Conservation (phyloP, 805 yeast genomes). For the Millerozyma acaciae region DNA sequence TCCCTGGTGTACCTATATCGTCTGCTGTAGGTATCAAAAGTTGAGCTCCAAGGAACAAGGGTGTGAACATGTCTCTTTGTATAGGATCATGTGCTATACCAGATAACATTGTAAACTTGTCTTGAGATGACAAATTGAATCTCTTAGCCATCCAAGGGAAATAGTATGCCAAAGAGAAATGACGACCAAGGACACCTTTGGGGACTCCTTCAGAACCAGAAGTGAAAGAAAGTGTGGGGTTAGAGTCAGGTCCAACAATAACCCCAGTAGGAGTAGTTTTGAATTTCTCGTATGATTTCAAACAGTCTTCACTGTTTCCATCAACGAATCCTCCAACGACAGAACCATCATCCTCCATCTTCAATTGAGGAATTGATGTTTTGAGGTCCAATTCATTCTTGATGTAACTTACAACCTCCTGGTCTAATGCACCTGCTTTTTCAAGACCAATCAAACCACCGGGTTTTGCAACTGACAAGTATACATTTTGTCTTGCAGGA, state of each 20-base stretch:
- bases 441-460: constrained; percentile 83
- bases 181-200: constrained; percentile 98
- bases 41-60: constrained; percentile 92
- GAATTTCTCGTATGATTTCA: constrained; percentile 43
- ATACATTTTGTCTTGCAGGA: constrained; percentile 93
- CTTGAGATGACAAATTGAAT: constrained; percentile 72
- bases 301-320: constrained; percentile 40
- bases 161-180: constrained; percentile 92
- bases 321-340: constrained; percentile 53
- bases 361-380: constrained; percentile 72
- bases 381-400: constrained; percentile 66
- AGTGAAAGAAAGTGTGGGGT: constrained; percentile 94
- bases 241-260: constrained; percentile 93
- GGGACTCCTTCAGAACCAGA: constrained; percentile 98
- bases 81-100: constrained; percentile 99
- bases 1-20: constrained; percentile 98
- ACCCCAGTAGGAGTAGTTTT: constrained; percentile 74
- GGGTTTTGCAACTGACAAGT: constrained; percentile 91
- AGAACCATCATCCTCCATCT: constrained; percentile 71
- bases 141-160: constrained; percentile 97
- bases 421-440: constrained; percentile 82
- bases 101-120: constrained; percentile 93
- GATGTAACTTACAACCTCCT: constrained; percentile 75
- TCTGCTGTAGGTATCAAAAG: constrained; percentile 91
- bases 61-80: constrained; percentile 98